These are phyloP conservation scores for Candida verbasci DNA, from an alignment of 805 yeast species.

Conservation along the genomic window DNA sequence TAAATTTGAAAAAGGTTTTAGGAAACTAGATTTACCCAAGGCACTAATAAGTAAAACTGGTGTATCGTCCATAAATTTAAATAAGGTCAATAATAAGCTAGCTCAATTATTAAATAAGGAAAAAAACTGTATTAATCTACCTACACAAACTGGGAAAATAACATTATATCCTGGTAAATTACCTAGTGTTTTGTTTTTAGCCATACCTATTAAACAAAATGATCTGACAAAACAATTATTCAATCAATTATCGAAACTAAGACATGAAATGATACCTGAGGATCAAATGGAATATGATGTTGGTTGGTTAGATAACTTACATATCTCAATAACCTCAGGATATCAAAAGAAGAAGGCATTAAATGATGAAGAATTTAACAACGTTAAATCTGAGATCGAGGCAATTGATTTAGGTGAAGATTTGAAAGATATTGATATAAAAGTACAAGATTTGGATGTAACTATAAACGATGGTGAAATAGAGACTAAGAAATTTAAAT, in stretches of 20 bases:
- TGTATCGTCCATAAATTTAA: no score
- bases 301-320: not conserved
- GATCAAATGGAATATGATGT: not conserved
- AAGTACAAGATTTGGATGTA: conserved; percentile 3
- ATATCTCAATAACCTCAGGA: conserved; percentile 1
- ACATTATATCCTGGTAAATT: conserved; percentile 4
- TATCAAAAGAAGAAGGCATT: conserved; percentile 1
- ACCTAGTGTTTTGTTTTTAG: conserved; percentile 1
- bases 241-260: not conserved
- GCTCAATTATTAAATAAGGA: conserved; percentile 1
- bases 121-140: not conserved
- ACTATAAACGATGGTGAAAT: not conserved
- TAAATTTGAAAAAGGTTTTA: not conserved
- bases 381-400: not conserved
- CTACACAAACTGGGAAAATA: not conserved
- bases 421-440: conserved; percentile 1
- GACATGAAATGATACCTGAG: not conserved
- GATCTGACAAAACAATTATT: not conserved
- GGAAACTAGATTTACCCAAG: not conserved
- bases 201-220: not conserved
- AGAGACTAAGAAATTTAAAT: no score
- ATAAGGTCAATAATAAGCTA: not conserved
- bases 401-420: not conserved
- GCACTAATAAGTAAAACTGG: not conserved
- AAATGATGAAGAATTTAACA: not conserved